phyloP scores from a whole-genome alignment of 2,329 filamentous ascomycete species.

The Trichoderma simmonsii region DNA sequence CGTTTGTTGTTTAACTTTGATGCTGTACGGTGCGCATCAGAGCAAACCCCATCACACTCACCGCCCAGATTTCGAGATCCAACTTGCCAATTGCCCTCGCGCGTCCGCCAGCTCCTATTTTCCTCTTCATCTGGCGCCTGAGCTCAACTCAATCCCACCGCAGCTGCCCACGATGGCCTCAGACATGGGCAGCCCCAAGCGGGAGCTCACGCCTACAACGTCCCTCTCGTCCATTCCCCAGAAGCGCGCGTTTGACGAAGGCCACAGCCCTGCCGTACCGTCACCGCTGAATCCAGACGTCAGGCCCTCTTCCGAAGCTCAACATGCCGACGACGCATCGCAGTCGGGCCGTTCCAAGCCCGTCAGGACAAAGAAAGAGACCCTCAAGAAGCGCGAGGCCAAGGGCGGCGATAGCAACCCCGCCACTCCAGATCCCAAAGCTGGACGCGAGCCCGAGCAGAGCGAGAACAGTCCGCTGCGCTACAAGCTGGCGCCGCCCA shows the following conservation, averaged over 20 bases:
- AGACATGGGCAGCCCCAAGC: constrained; percentile 38
- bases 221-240: constrained; percentile 53
- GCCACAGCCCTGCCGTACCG: constrained; percentile 66
- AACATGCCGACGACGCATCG: constrained; percentile 44
- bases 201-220: constrained; percentile 40
- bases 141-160: background rate
- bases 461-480: constrained; percentile 52
- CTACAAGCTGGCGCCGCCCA: constrained; percentile 63
- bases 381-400: constrained; percentile 65
- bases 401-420: constrained; percentile 54
- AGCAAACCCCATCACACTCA: background rate
- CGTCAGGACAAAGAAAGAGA: constrained; percentile 60
- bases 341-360: constrained; percentile 37
- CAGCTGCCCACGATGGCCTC: constrained; percentile 33
- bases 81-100: background rate
- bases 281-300: constrained; percentile 72
- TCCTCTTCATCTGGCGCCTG: background rate
- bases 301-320: constrained; percentile 38
- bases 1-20: background rate
- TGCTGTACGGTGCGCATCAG: background rate
- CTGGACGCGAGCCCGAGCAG: constrained; percentile 36
- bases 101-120: background rate
- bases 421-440: constrained; percentile 56
- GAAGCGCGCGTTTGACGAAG: constrained; percentile 66
- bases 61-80: background rate